phyloP scores from a whole-genome alignment of 2,329 filamentous ascomycete species.

The Diplodia corticola region DNA sequence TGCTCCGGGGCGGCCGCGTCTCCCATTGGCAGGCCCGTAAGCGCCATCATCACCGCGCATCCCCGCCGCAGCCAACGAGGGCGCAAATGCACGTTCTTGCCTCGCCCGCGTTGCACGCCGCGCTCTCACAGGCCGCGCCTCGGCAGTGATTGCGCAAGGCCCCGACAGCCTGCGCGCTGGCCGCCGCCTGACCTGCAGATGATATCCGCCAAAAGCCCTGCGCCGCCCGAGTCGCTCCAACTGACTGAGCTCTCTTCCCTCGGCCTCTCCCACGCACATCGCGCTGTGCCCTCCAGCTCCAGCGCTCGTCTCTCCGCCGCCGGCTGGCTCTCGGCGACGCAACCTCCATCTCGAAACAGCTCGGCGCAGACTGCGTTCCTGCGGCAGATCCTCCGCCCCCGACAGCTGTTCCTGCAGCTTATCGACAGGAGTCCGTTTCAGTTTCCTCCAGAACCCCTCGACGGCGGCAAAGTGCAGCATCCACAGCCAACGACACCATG shows the following conservation, averaged over 20 bases:
- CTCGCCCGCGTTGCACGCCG: conserved; percentile 7
- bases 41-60: conserved; percentile 17
- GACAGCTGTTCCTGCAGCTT: conserved; percentile 5
- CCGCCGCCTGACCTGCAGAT: conserved; percentile 20
- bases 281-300: neutral
- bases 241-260: neutral
- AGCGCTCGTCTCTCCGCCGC: neutral
- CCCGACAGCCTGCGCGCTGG: conserved; percentile 10
- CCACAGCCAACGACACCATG: conserved; percentile 19
- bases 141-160: conserved; percentile 14
- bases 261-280: neutral
- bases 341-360: neutral
- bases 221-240: conserved; percentile 2
- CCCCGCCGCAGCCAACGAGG: conserved; percentile 18
- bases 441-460: neutral
- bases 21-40: conserved; percentile 5
- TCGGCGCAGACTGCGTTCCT: neutral
- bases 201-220: conserved; percentile 18
- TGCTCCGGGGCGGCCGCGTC: neutral
- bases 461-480: conserved; percentile 11
- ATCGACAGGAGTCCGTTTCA: conserved; percentile 14
- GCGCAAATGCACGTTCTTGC: conserved; percentile 15
- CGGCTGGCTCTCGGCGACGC: conserved; percentile 9
- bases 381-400: neutral
- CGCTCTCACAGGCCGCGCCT: conserved; percentile 13